phyloP scores from a whole-genome alignment of 169 alveolate genomes.

The Eimeria brunetti region DNA sequence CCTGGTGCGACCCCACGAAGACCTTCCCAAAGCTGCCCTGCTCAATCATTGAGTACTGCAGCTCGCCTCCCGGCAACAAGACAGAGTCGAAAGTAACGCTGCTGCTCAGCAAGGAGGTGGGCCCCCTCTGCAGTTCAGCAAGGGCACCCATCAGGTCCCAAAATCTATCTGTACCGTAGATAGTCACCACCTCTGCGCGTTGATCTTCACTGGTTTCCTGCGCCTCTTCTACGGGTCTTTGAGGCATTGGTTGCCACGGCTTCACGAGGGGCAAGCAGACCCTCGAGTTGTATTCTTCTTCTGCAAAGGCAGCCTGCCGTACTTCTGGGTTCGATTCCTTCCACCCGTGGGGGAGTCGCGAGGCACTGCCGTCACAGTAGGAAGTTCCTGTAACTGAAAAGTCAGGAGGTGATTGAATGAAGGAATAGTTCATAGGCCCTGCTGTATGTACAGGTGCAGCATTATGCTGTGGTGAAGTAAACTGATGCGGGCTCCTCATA shows the following conservation, averaged over 20 bases:
- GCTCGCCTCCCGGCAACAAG: conserved; percentile 47
- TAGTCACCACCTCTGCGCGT: conserved; percentile 52
- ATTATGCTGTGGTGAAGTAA: not conserved
- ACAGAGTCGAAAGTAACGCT: conserved; percentile 62
- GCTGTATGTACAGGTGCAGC: not conserved
- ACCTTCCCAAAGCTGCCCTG: conserved; percentile 80
- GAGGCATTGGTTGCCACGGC: not conserved
- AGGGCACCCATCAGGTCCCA: conserved; percentile 50
- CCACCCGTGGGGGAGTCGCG: not conserved
- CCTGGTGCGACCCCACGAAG: conserved; percentile 63
- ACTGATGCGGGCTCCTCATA: not conserved
- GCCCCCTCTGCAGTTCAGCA: conserved; percentile 42
- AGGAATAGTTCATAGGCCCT: not conserved
- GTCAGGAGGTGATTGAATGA: not conserved
- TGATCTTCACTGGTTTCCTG: not conserved
- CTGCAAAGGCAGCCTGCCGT: not conserved
- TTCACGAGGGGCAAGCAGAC: not conserved
- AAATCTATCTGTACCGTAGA: conserved; percentile 54
- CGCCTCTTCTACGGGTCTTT: not conserved
- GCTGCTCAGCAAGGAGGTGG: conserved; percentile 49
- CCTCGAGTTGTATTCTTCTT: not conserved
- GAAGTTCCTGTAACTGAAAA: not conserved
- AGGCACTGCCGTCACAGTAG: not conserved
- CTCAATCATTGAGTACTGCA: conserved; percentile 70
- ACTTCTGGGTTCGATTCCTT: not conserved